These are phyloP conservation scores for Neurospora cerealis DNA, from an alignment of 495 filamentous ascomycete species.

Conservation along the genomic window DNA sequence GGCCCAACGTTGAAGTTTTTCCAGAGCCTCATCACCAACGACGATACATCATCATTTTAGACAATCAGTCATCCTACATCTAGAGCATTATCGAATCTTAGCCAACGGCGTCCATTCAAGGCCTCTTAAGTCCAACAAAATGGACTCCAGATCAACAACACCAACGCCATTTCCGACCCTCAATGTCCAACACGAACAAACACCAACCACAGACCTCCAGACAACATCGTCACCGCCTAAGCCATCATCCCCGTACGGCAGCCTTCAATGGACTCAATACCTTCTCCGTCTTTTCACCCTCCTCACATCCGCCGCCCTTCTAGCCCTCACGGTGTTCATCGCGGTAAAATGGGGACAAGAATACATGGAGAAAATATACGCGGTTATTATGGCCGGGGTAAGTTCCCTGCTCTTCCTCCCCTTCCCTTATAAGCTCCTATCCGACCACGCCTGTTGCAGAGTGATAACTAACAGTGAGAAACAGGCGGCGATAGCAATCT, in stretches of 20 bases:
- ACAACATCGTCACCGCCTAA: background rate
- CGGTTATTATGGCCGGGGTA: background rate
- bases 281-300: background rate
- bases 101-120: background rate
- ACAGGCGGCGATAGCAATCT: background rate
- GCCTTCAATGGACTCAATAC: background rate
- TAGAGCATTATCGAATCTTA: background rate
- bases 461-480: background rate
- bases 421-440: background rate
- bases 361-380: constrained; percentile 1
- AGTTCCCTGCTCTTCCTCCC: background rate
- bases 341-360: background rate
- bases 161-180: background rate
- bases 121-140: background rate
- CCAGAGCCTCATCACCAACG: background rate
- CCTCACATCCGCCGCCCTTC: background rate
- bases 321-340: background rate
- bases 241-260: background rate
- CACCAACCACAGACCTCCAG: background rate
- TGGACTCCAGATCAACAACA: background rate
- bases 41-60: background rate
- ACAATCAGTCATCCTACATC: background rate
- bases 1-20: background rate
- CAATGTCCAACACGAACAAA: background rate
- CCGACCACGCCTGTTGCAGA: background rate